phyloP scores from a whole-genome alignment of 306 rosid genomes.

The Comarum palustre region DNA sequence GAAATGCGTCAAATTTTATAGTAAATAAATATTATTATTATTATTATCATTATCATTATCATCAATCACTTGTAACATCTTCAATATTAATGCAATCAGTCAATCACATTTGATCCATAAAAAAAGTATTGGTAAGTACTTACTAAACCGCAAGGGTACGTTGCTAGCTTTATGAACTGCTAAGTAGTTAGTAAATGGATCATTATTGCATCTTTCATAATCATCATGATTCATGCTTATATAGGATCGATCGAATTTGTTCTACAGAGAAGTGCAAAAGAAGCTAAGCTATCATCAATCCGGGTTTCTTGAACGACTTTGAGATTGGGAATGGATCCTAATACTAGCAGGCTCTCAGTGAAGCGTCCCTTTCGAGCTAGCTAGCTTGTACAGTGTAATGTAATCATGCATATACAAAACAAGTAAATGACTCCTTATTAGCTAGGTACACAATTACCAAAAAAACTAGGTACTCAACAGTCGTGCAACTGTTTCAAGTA shows the following conservation, averaged over 20 bases:
- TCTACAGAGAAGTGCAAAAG: neutral
- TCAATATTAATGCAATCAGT: too few relatives aligned
- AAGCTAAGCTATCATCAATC: neutral
- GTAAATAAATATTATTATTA: too few relatives aligned
- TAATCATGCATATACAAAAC: neutral
- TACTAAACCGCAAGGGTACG: neutral
- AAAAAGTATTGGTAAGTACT: too few relatives aligned
- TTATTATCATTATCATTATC: too few relatives aligned
- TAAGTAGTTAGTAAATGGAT: neutral
- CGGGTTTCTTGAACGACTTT: neutral
- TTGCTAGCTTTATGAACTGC: neutral
- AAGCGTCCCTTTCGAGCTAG: slow-evolving; percentile 6
- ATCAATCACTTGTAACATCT: too few relatives aligned
- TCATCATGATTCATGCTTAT: neutral
- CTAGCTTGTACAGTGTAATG: neutral
- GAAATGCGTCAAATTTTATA: too few relatives aligned
- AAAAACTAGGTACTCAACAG: neutral
- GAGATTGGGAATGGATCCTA: neutral
- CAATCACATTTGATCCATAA: too few relatives aligned
- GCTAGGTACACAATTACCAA: too few relatives aligned
- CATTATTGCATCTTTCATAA: neutral
- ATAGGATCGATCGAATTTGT: neutral
- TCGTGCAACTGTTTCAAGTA: neutral
- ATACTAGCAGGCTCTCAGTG: neutral
- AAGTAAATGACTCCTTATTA: too few relatives aligned